These are phyloP conservation scores for Fraxinus velutina DNA, from an alignment of 305 asterid species.

Conservation along the genomic window DNA sequence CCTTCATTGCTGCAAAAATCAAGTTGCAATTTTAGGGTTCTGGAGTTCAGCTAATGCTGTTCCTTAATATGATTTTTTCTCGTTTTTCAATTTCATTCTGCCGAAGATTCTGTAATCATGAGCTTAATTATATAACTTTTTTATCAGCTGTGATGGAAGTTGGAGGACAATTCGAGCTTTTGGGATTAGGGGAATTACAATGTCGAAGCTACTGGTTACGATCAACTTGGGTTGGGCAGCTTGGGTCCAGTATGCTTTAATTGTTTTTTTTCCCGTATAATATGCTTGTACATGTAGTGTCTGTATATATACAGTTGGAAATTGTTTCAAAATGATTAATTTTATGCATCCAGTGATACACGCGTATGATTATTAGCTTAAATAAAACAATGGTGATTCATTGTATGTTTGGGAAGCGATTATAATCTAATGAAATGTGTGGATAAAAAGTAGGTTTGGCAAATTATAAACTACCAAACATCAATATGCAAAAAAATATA, in stretches of 20 bases:
- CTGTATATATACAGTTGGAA: background rate
- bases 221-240: slow-evolving; percentile 51
- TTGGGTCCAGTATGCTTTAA: slow-evolving; percentile 48
- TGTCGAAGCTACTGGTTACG: slow-evolving; percentile 51
- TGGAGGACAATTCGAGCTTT: background rate
- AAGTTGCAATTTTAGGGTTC: background rate
- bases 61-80: background rate
- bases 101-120: background rate
- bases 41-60: background rate
- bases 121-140: background rate
- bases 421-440: background rate
- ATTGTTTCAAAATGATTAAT: slow-evolving; percentile 1
- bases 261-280: background rate
- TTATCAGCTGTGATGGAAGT: background rate
- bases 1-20: background rate
- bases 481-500: background rate
- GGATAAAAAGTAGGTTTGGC: background rate
- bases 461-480: background rate
- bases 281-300: background rate
- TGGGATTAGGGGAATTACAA: slow-evolving; percentile 5
- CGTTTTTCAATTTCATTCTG: background rate
- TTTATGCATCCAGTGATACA: background rate
- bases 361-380: background rate
- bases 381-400: background rate
- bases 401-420: background rate